Evolutionary conservation across 495 filamentous ascomycete genomes (phyloP), one percentile per base, ranked within the genome.

Genomic region (Hypoxylon rickii): DNA sequence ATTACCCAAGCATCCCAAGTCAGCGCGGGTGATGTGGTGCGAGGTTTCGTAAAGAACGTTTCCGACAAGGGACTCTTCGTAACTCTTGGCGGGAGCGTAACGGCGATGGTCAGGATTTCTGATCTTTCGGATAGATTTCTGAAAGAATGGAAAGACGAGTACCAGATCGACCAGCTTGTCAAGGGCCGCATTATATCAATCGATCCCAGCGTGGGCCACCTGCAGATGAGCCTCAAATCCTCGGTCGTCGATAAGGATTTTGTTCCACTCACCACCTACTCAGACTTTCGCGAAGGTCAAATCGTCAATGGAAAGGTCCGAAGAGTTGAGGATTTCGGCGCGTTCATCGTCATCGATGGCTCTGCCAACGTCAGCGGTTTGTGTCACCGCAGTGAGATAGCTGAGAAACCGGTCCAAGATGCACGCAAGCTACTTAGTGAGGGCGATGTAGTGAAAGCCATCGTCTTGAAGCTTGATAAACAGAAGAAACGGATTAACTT

Each of bases 81-180:
- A 24, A 74, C 83, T 39, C 75, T 98, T 3, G 89, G 89, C 20
- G 84, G 85, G 19, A 83, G 86, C 51, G 75, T 96, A n/a, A 89
- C 84, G 22, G 93, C 86, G 3, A 89, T 89, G 68, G 84, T 93
- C 21, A 84, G 86, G 55, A 83, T 97, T 40, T 86, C 87, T 8
- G 90, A 97, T 65, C 83, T 97, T 13, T 96, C 92, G 0, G 93
- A 98, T 67, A 81, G 81, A 3, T 97, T 83, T 67, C 76, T 97
- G 61, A 97, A 97, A 71, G 90, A 97, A 40, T 98, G 94, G 94
- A 96, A 96, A 74, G 80, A 87, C n/a, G 72, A 82, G 12, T 96
- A 90, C 74, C 82, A 93, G 56, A 72, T 88, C 26, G 89, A 90
- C 64, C 90, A 97, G 70, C 78, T 98, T 13, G 89, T 98, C 20